Conservation (phyloP, 345 rosid species). For the Luvunga scandens region DNA sequence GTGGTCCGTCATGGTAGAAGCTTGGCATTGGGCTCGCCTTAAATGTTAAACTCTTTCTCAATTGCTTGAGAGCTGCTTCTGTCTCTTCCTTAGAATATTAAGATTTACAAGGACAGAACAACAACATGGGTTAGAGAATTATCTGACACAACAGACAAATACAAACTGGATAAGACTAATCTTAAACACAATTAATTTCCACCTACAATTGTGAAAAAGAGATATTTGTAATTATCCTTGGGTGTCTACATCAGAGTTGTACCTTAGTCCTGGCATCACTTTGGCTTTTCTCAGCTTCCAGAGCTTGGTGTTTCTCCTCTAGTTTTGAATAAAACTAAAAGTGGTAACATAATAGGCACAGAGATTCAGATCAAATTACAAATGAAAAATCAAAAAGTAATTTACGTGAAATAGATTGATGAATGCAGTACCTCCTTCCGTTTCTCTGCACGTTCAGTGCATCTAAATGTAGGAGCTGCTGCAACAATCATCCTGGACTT, state of each 20-base stretch:
- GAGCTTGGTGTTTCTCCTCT: conserved; percentile 78
- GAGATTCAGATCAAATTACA: background rate
- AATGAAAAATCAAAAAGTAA: background rate
- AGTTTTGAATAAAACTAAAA: conserved; percentile 69
- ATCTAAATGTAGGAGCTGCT: conserved; percentile 69
- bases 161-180: background rate
- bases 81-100: conserved; percentile 61
- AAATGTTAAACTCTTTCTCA: conserved; percentile 71
- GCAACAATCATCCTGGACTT: conserved; percentile 46
- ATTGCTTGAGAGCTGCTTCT: conserved; percentile 76
- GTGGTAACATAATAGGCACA: conserved; percentile 16
- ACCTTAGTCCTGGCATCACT: conserved; percentile 81
- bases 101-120: background rate
- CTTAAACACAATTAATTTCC: background rate
- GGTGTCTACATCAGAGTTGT: background rate
- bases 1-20: conserved; percentile 84
- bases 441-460: conserved; percentile 81
- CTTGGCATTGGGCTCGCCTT: conserved; percentile 90
- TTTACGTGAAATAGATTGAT: background rate
- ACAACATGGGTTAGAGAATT: conserved; percentile 9
- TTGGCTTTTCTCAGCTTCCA: conserved; percentile 78
- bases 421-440: conserved; percentile 65
- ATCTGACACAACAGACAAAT: conserved; percentile 5
- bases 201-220: background rate
- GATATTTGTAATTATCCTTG: background rate